phyloP scores from a whole-genome alignment of 139 green algal species.

The Pleodorina starrii region DNA sequence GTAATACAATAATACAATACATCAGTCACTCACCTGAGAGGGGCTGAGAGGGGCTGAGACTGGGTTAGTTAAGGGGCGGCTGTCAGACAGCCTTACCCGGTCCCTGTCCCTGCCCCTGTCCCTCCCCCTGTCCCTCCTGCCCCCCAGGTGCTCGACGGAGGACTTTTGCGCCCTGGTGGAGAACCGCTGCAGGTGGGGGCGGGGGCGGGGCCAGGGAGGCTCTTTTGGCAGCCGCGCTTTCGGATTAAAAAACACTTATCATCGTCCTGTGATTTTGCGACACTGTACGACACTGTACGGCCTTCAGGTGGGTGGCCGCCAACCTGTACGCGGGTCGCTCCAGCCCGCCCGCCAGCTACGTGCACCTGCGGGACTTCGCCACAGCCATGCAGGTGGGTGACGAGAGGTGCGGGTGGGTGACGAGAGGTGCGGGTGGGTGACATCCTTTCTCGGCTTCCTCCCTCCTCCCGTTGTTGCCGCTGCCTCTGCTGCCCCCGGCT shows the following conservation, averaged over 20 bases:
- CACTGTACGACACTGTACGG: background rate
- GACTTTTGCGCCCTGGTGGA: conserved; percentile 41
- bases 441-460: no score
- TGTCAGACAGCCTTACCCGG: no score
- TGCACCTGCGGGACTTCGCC: conserved; percentile 24
- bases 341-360: background rate
- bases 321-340: conserved; percentile 30
- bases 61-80: no score
- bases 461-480: no score
- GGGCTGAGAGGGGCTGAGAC: no score
- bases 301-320: conserved; percentile 38
- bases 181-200: conserved; percentile 31
- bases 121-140: background rate
- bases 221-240: no score
- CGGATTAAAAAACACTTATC: background rate
- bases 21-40: no score
- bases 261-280: background rate
- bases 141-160: background rate
- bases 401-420: background rate
- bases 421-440: background rate
- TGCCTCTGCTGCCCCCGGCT: no score
- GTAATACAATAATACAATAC: no score
- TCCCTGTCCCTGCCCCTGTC: background rate
- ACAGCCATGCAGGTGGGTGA: conserved; percentile 22
- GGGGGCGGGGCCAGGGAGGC: background rate